Evolutionary conservation across 305 asterid species (phyloP).

Genomic region (Ilex paraguariensis): DNA sequence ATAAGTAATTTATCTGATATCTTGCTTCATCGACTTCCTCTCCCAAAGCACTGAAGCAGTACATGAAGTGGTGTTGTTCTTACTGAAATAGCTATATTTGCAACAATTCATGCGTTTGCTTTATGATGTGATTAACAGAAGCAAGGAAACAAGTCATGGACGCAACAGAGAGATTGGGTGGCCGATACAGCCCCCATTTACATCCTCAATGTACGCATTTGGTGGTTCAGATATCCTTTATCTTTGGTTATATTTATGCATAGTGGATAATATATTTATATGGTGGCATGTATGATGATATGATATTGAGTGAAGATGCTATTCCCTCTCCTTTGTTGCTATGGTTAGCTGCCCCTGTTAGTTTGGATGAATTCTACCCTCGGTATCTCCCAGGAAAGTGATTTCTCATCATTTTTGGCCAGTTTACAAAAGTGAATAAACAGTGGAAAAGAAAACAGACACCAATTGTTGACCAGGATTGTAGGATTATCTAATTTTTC

Average conservation of each 20-base stretch:
- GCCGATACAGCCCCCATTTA: slow-evolving; percentile 88
- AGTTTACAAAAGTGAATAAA: too few relatives aligned
- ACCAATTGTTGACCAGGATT: too few relatives aligned
- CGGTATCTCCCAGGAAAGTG: not conserved
- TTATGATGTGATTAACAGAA: slow-evolving; percentile 42
- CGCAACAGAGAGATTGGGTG: slow-evolving; percentile 92
- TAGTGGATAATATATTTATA: not conserved
- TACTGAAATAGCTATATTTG: too few relatives aligned
- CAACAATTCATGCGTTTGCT: not conserved
- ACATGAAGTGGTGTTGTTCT: too few relatives aligned
- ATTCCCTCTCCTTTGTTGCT: not conserved
- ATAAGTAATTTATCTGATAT: too few relatives aligned
- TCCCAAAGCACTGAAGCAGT: too few relatives aligned
- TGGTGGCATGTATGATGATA: not conserved
- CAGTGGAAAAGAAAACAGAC: too few relatives aligned
- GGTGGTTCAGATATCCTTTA: slow-evolving; percentile 98
- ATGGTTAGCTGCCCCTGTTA: not conserved
- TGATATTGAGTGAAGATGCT: not conserved
- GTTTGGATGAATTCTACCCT: not conserved
- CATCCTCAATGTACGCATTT: slow-evolving; percentile 95
- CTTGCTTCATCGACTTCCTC: too few relatives aligned
- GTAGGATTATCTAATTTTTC: too few relatives aligned
- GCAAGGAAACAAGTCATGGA: slow-evolving; percentile 95
- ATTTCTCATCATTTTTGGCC: not conserved
- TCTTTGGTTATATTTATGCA: not conserved